Conservation (phyloP, 2,329 filamentous ascomycete species). For the Mariannaea sp. region DNA sequence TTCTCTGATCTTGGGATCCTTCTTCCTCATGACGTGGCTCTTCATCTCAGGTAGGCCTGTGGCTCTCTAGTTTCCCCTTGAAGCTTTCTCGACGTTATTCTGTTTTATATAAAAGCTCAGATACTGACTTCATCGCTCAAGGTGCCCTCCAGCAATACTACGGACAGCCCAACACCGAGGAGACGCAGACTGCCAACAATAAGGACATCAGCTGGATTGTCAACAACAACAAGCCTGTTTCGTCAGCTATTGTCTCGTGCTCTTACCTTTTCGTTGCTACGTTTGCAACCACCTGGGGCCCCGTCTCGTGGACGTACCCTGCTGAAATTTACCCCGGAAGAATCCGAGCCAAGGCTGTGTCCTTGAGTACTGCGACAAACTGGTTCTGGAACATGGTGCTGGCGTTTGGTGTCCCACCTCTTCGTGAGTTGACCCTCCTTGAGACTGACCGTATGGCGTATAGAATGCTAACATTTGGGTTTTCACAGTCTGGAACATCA, state of each 20-base stretch:
- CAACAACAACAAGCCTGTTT: conserved; percentile 54
- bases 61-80: not conserved
- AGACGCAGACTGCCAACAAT: conserved; percentile 46
- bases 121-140: conserved; percentile 14
- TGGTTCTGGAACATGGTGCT: conserved; percentile 43
- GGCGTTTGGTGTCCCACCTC: conserved; percentile 47
- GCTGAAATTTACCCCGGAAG: conserved; percentile 52
- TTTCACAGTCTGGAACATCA: conserved; percentile 51
- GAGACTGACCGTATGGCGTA: not conserved
- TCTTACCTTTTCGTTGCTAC: conserved; percentile 65
- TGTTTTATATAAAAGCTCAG: not conserved
- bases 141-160: conserved; percentile 63
- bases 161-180: conserved; percentile 53
- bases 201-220: conserved; percentile 63
- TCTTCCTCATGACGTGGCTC: conserved; percentile 64
- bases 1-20: conserved; percentile 59
- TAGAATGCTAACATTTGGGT: not conserved
- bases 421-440: conserved; percentile 47
- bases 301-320: conserved; percentile 53
- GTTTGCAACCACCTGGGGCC: conserved; percentile 48
- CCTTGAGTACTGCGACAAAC: conserved; percentile 46
- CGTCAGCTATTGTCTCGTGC: conserved; percentile 65
- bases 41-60: conserved; percentile 59
- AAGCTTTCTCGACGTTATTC: no score
- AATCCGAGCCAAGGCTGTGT: conserved; percentile 52